Conservation (phyloP, 148 eudicot genomes). For the Selenicereus undatus region DNA sequence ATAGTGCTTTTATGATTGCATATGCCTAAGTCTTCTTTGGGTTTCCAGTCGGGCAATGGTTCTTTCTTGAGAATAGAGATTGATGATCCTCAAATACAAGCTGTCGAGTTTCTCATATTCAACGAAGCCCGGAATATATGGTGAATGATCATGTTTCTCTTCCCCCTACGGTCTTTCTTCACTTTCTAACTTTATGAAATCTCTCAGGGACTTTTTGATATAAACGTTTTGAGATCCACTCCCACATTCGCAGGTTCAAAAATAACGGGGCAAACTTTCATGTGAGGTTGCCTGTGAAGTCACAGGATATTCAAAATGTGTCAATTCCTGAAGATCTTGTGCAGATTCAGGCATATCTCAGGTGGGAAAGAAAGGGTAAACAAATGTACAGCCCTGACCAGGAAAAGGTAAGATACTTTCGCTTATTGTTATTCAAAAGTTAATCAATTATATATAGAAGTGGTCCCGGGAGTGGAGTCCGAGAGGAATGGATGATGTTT, state of each 20-base stretch:
- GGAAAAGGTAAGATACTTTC: conserved; percentile 52
- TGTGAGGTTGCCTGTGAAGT: conserved; percentile 52
- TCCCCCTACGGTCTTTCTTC: background rate
- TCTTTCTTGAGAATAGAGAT: conserved; percentile 64
- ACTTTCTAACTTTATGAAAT: conserved; percentile 2
- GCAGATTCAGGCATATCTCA: conserved; percentile 81
- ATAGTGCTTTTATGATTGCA: background rate
- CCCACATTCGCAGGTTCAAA: conserved; percentile 57
- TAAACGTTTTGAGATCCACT: conserved; percentile 2
- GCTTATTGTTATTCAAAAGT: background rate
- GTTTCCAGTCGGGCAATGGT: conserved; percentile 66
- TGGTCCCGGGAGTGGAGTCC: background rate
- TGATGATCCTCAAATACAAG: conserved; percentile 76
- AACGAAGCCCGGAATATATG: conserved; percentile 82
- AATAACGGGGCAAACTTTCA: conserved; percentile 75
- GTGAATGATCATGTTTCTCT: conserved; percentile 31
- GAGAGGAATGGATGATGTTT: background rate
- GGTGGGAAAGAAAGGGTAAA: conserved; percentile 99
- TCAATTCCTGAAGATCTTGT: conserved; percentile 97
- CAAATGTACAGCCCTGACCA: conserved; percentile 77
- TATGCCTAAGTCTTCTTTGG: conserved; percentile 17
- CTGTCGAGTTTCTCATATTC: conserved; percentile 81
- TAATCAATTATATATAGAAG: background rate
- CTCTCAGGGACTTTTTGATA: background rate
- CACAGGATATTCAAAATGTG: conserved; percentile 35